Base-by-base conservation (phyloP, 2,329 filamentous ascomycete species). In the Venturia carpophila region DNA sequence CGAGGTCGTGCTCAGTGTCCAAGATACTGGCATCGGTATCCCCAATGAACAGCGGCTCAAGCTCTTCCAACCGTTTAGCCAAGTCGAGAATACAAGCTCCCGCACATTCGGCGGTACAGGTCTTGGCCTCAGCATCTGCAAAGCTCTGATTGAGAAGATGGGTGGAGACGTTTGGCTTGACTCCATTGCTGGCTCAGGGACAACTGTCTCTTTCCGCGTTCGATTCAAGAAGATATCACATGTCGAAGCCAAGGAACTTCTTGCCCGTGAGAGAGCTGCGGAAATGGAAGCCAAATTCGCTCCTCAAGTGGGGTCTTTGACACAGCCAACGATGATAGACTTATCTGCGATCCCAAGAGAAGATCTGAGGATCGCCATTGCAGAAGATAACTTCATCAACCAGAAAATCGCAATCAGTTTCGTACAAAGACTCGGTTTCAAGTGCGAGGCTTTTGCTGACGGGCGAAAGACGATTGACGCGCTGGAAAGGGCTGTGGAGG, bases 381-480 rank as follows among this genome's bases (percentile, higher is more conserved):
- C 93, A 0, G 93, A 97, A 72, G 93, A 97, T 77, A 97, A 97
- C 69, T 85, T 88, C 3, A 96, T 97, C 78, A 97, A 97, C 71
- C 90, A 95, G 72, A 91, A 90, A 74, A 97, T 97, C 69, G 92
- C 92, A 0, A 91, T 96, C 62, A 91, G 92, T 69, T 97, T 96
- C 70, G 89, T 95, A 65, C 86, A 88, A 69, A 89, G 91, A 65
- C 83, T 97, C 11, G 92, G 92, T 1, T 93, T 96, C 75, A 84
- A 86, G 65, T 92, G 94, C 63, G 89, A 93, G 74, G 92, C 92
- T 0, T 97, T 92, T 72, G 90, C 91, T 68, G 95, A 97, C 73
- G 93, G 93, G 0, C 83, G 89, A 67, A 91, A 92, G 76, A 92
- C 92, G 0, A 89, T 96, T 17, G 90, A 96, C 71, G 92, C 91